Evolutionary conservation across 441 rosid species (phyloP), one percentile per base, ranked within the genome.

Genomic region (Manihot esculenta): DNA sequence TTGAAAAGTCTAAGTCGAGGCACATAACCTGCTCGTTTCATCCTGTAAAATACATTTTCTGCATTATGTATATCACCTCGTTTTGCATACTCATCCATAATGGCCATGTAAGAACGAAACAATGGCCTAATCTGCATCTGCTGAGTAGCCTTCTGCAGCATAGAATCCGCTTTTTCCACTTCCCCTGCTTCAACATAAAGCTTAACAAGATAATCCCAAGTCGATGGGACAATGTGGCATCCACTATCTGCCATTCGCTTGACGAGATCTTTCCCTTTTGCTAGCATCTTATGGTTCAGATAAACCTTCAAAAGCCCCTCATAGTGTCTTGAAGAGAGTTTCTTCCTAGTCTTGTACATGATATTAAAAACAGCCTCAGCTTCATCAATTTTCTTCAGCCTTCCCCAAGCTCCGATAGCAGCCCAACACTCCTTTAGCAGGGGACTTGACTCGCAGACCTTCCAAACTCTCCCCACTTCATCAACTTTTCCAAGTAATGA

Each of bases 111-210:
- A 0, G 97, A 86, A 69, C 1, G 79, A 76, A 82, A 89, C 87
- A 88, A 62, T 55, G 94, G 96, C 81, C 81, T 87, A 63, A 75
- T 14, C 35, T 72, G 74, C 66, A 77, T 88, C 77, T 86, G 84
- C 76, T 78, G 72, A 10, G 82, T 65, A 26, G 94, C 97, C 81
- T 87, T 90, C 17, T 72, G 82, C 80, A 90, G 73, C 71, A 94
- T 66, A 7, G 89, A 82, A 75, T 89, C 93, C 6, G 98, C 97
- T 76, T 88, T 90, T 70, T 88, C 96, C 56, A 88, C 86, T 77
- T 92, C 94, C 10, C 97, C 99, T 1, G 88, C 87, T 78, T 89
- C 87, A 47, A 92, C 93, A 33, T 90, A 82, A 18, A 94, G 94
- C 83, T 53, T 90, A 70, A 90, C 84, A 7, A 94, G 87, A 10